Evolutionary conservation across 1,139 yeast genomes (phyloP).

Genomic region (Suzukiozyma palmioleophila): DNA sequence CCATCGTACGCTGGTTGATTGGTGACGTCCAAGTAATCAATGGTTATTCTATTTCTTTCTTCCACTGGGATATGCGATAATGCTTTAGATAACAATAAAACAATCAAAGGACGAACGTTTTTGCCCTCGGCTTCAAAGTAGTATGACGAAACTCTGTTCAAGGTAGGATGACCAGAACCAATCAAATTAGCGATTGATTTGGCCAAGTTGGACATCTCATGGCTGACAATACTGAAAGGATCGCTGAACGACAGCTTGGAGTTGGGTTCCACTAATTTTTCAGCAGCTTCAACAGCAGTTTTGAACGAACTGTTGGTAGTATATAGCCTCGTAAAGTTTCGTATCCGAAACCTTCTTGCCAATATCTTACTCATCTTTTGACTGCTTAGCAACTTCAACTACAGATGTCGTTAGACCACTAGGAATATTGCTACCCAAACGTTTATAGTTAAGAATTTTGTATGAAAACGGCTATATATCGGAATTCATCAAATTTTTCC

Average conservation of each 20-base stretch:
- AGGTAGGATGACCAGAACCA: constrained; percentile 91
- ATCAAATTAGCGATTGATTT: constrained; percentile 79
- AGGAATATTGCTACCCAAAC: too few species aligned
- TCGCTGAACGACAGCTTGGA: constrained; percentile 51
- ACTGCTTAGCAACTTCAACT: too few species aligned
- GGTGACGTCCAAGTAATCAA: constrained; percentile 61
- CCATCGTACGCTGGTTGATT: constrained; percentile 59
- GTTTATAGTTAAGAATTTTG: too few species aligned
- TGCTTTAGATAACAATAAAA: constrained; percentile 77
- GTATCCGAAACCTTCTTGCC: not conserved
- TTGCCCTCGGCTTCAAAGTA: constrained; percentile 96
- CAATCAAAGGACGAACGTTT: constrained; percentile 89
- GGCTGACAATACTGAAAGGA: constrained; percentile 89
- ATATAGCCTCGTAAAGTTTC: constrained; percentile 1
- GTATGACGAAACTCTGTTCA: constrained; percentile 85
- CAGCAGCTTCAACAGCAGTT: constrained; percentile 74
- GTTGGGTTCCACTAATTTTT: constrained; percentile 73
- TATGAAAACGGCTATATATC: too few species aligned
- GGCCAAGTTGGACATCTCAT: constrained; percentile 89
- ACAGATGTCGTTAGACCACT: too few species aligned
- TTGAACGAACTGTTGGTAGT: constrained; percentile 20
- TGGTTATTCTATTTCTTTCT: constrained; percentile 58
- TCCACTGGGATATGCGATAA: constrained; percentile 70
- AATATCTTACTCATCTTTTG: not conserved
- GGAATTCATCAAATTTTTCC: too few species aligned